These are phyloP conservation scores for Malassezia arunalokei DNA, from an alignment of 1,284 basidiomycete genomes.

Conservation along the genomic window DNA sequence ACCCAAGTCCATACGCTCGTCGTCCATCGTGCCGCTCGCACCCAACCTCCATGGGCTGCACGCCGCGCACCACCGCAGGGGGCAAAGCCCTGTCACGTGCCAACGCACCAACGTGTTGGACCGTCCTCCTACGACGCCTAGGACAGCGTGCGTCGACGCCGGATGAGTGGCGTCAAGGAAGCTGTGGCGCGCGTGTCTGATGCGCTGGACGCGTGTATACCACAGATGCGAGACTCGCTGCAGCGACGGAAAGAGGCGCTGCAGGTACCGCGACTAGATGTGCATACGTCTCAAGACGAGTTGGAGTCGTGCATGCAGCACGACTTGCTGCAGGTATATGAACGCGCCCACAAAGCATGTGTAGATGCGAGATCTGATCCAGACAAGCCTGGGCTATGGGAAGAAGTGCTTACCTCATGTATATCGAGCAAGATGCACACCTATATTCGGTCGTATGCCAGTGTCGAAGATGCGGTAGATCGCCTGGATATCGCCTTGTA, in stretches of 20 bases:
- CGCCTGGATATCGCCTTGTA: constrained; percentile 25
- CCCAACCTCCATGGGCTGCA: background rate
- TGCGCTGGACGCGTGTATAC: background rate
- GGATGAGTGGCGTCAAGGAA: background rate
- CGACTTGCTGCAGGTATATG: background rate
- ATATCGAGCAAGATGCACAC: background rate
- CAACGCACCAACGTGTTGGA: too few relatives aligned
- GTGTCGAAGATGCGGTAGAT: constrained; percentile 11
- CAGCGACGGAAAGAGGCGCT: background rate
- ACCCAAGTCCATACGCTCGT: constrained; percentile 12
- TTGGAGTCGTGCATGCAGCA: background rate
- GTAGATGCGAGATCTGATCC: background rate
- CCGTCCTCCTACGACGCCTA: too few relatives aligned
- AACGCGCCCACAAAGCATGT: background rate
- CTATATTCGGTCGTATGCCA: background rate
- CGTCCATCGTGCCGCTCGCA: background rate
- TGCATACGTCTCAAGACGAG: background rate
- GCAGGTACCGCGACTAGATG: background rate
- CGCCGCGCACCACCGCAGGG: background rate
- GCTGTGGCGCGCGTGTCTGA: background rate
- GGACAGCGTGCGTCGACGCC: background rate
- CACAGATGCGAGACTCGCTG: background rate
- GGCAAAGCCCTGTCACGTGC: too few relatives aligned
- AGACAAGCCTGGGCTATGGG: background rate
- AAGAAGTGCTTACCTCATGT: background rate